Evolutionary conservation across 75 land plant genomes (phyloP).

Genomic region (Chamaecyparis obtusa): DNA sequence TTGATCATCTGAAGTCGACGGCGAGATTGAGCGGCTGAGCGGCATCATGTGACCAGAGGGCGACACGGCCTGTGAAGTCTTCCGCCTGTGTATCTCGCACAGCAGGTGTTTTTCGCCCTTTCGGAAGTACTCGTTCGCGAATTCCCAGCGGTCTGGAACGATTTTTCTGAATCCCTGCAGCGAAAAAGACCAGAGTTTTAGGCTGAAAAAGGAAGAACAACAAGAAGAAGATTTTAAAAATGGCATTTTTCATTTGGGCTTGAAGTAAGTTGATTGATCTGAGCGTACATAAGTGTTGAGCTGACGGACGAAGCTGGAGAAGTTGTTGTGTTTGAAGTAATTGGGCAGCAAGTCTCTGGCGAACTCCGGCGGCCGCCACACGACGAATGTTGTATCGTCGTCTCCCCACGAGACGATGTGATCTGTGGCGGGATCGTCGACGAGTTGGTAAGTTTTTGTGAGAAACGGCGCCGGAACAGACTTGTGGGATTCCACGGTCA

Average conservation of each 20-base stretch:
- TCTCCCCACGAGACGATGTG: slow-evolving; percentile 65
- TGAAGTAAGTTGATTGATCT: background rate
- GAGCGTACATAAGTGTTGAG: slow-evolving; percentile 89
- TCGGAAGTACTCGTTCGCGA: slow-evolving; percentile 88
- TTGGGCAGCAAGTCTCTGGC: slow-evolving; percentile 75
- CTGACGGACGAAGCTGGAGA: slow-evolving; percentile 98
- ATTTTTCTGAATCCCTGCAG: slow-evolving; percentile 88
- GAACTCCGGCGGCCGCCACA: slow-evolving; percentile 80
- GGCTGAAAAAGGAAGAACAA: background rate
- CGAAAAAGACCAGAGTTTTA: background rate
- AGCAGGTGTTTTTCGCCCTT: slow-evolving; percentile 72
- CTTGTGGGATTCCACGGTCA: slow-evolving; percentile 23
- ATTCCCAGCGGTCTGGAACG: slow-evolving; percentile 95
- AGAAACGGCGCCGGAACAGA: slow-evolving; percentile 56
- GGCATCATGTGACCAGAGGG: slow-evolving; percentile 5
- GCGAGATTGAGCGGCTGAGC: slow-evolving; percentile 9
- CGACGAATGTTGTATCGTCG: slow-evolving; percentile 62
- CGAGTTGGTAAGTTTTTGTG: slow-evolving; percentile 62
- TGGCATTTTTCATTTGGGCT: no score
- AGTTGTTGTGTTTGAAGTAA: slow-evolving; percentile 97
- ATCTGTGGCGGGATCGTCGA: slow-evolving; percentile 55
- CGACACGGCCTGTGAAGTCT: slow-evolving; percentile 21
- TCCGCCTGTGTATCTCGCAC: slow-evolving; percentile 90
- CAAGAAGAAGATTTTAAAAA: no score
- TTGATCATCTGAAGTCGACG: slow-evolving; percentile 31